A percentile compares a stretch with the other conserved stretches of the same genome.
Conservation (phyloP, 2,329 filamentous ascomycete species). For the Xylaria hypoxylon region DNA sequence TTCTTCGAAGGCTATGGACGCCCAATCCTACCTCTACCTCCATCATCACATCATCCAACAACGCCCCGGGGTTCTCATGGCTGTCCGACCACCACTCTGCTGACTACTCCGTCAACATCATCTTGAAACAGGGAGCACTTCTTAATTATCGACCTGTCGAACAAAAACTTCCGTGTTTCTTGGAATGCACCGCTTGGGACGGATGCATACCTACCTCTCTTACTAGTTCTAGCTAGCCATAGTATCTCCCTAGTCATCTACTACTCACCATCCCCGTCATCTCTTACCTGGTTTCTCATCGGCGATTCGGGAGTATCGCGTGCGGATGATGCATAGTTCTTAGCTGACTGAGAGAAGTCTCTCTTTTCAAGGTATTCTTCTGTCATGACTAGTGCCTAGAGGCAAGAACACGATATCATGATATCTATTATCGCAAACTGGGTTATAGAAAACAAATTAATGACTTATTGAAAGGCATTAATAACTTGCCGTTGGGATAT, state of each 20-base stretch:
- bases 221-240: conserved; percentile 6
- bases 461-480: conserved; percentile 5
- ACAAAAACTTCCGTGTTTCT: conserved; percentile 3
- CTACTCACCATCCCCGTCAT: conserved; percentile 7
- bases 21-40: conserved; percentile 31
- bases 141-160: not conserved
- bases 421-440: not conserved
- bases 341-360: not conserved
- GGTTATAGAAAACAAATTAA: not conserved
- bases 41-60: conserved; percentile 25
- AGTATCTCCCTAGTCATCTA: not conserved
- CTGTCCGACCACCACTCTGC: not conserved
- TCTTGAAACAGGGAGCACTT: conserved; percentile 2
- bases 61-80: not conserved
- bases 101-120: conserved; percentile 14
- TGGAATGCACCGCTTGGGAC: conserved; percentile 15
- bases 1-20: conserved; percentile 14
- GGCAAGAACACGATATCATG: not conserved
- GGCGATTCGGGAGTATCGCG: conserved; percentile 19
- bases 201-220: conserved; percentile 31
- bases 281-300: conserved; percentile 21
- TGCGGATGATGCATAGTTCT: conserved; percentile 1
- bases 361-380: not conserved
- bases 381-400: not conserved
- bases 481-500: conserved; percentile 28